Conservation (phyloP, 2,329 filamentous ascomycete species). For the Penicillium sp. region DNA sequence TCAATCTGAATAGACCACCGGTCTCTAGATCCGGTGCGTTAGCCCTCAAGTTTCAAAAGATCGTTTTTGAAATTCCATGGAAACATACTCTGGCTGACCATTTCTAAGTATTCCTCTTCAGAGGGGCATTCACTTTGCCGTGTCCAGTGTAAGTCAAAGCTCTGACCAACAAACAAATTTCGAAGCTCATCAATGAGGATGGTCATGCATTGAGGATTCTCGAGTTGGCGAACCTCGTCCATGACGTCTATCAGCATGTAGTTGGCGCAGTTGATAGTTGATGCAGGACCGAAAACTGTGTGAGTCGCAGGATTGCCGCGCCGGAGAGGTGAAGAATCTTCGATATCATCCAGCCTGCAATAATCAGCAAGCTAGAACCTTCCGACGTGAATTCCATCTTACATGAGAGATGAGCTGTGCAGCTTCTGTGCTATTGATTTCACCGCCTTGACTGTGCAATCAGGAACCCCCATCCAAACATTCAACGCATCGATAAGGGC, state of each 20-base stretch:
- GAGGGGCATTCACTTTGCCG: constrained; percentile 35
- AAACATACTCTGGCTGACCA: constrained; percentile 36
- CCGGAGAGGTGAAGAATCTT: constrained; percentile 44
- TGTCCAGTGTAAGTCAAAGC: constrained; percentile 43
- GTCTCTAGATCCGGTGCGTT: constrained; percentile 25
- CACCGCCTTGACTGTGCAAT: constrained; percentile 32
- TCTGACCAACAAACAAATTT: constrained; percentile 42
- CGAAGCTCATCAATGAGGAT: constrained; percentile 39
- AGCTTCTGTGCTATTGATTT: constrained; percentile 36
- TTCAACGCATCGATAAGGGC: constrained; percentile 41
- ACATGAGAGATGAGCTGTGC: constrained; percentile 42
- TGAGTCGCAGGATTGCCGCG: constrained; percentile 45
- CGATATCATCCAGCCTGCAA: constrained; percentile 45
- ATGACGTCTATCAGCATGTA: constrained; percentile 42
- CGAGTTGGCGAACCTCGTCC: constrained; percentile 32
- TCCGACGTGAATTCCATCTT: not conserved
- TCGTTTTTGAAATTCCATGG: not conserved
- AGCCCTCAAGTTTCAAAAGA: not conserved
- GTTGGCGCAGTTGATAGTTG: constrained; percentile 50
- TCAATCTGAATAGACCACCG: constrained; percentile 40
- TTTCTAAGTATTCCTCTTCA: constrained; percentile 40
- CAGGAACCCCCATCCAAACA: constrained; percentile 36
- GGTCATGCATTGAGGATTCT: constrained; percentile 30
- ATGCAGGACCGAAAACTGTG: constrained; percentile 43
- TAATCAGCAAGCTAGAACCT: not conserved